Evolutionary conservation across 1,284 basidiomycete genomes (phyloP), one percentile per base, ranked within the genome.

Genomic region (Papiliotrema nemorosa): DNA sequence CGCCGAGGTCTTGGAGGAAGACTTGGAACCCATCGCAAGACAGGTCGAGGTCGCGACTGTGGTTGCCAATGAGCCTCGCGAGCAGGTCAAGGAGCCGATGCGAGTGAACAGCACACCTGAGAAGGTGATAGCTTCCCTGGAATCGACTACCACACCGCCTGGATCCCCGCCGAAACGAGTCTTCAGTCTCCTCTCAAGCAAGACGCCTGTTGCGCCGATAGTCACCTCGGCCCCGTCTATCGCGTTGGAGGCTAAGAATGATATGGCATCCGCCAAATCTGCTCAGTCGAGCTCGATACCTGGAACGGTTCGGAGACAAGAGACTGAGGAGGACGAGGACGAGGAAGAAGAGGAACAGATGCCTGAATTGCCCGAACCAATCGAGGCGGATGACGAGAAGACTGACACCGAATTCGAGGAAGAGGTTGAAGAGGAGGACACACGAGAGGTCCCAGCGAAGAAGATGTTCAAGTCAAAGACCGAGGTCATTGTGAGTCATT

Each of bases 321-420:
- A 31, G 29, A 14, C 7, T 31, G 9, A 31, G 29, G 29, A 31
- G 36, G 50, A 53, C 22, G 53, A 55, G 14, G 40, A 54, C 24
- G 54, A 54, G 36, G 57, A 61, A 26, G 58, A 65, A 27, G 54
- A 49, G 22, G 53, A 49, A 14, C 45, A 52, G 13, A 48, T 59
- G 9, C 57, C 56, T 2, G 57, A 55, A 4, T 50, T 61, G 7
- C 60, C 57, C 2, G 39, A 39, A 13, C 50, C 50, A 3, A 21
- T 20, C 27, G 44, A 38, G 33, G 34, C 12, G 20, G 36, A 41
- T 33, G 46, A 35, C 20, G 45, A 48, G 22, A 20, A 14, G 14
- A 42, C 44, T 2, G 42, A 50, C 24, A 36, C 31, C 7, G 40
- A 42, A 33, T 41, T 47, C 10, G 46, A 58, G 10, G 51, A 47